phyloP scores from a whole-genome alignment of 1,284 basidiomycete genomes.

The Butyriboletus regius region DNA sequence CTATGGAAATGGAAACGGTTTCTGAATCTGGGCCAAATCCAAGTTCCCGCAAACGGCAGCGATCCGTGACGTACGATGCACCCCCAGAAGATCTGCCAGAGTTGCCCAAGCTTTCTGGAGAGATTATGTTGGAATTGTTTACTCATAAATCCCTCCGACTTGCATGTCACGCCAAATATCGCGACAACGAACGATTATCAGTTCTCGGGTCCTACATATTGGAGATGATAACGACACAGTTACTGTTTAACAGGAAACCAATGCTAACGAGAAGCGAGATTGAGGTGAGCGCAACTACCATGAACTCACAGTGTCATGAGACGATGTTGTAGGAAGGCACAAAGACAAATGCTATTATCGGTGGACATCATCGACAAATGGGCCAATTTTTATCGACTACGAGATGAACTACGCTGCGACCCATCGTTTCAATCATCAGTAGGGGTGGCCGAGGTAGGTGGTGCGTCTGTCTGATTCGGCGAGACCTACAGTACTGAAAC shows the following conservation, averaged over 20 bases:
- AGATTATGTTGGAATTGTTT: slow-evolving; percentile 57
- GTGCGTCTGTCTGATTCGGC: slow-evolving; percentile 12
- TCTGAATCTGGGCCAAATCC: slow-evolving; percentile 24
- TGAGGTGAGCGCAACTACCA: slow-evolving; percentile 35
- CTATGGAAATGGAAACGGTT: slow-evolving; percentile 31
- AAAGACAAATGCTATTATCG: slow-evolving; percentile 36
- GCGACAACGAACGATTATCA: slow-evolving; percentile 54
- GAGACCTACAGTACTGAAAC: slow-evolving; percentile 16
- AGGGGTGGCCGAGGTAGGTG: slow-evolving; percentile 43
- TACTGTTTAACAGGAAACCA: slow-evolving; percentile 51
- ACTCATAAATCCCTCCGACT: slow-evolving; percentile 59
- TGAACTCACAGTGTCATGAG: slow-evolving; percentile 16
- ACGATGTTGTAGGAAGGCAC: slow-evolving; percentile 32
- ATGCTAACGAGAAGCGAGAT: slow-evolving; percentile 45
- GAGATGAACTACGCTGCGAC: slow-evolving; percentile 52
- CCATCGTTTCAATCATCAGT: slow-evolving; percentile 39
- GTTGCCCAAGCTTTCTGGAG: slow-evolving; percentile 41
- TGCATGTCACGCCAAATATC: slow-evolving; percentile 39
- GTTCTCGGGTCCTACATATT: slow-evolving; percentile 49
- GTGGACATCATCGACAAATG: slow-evolving; percentile 49
- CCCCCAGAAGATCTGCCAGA: slow-evolving; percentile 32
- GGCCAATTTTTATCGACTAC: slow-evolving; percentile 51
- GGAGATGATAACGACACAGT: slow-evolving; percentile 43
- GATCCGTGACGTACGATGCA: slow-evolving; percentile 28
- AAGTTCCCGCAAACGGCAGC: slow-evolving; percentile 30